Evolutionary conservation across 495 filamentous ascomycete genomes (phyloP).

Genomic region (Neurospora sp.): DNA sequence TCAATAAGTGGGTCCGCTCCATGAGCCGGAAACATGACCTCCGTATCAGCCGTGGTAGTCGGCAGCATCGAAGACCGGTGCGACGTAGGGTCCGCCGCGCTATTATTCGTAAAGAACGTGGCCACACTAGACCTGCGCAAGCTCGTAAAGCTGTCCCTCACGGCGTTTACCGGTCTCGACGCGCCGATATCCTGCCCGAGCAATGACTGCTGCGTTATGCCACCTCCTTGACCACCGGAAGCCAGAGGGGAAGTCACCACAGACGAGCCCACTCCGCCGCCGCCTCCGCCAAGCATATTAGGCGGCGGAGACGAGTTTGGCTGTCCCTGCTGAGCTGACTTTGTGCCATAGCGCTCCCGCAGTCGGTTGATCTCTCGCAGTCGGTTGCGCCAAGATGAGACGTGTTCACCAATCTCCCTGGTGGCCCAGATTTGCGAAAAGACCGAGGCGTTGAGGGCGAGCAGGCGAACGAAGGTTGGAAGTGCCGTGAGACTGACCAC

Average conservation of each 20-base stretch:
- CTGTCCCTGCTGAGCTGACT: constrained; percentile 15
- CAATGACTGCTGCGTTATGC: constrained; percentile 6
- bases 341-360: constrained; percentile 49
- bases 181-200: constrained; percentile 8
- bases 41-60: constrained; percentile 37
- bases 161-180: constrained; percentile 29
- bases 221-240: constrained; percentile 4
- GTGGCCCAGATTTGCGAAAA: constrained; percentile 82
- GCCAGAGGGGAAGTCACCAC: background rate
- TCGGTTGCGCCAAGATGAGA: constrained; percentile 82
- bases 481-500: constrained; percentile 71
- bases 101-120: constrained; percentile 40
- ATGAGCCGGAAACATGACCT: constrained; percentile 22
- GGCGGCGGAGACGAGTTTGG: constrained; percentile 31
- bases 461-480: constrained; percentile 76
- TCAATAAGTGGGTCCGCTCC: constrained; percentile 42
- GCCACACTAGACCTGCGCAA: constrained; percentile 43
- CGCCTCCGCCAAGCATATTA: constrained; percentile 17
- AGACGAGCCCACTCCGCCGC: constrained; percentile 1
- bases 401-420: constrained; percentile 69
- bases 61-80: constrained; percentile 43
- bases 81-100: constrained; percentile 36
- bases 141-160: constrained; percentile 42
- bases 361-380: constrained; percentile 76
- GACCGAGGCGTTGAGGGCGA: constrained; percentile 88